A percentile compares a stretch with the other conserved stretches of the same genome.
These are phyloP conservation scores for Camellia japonica DNA, from an alignment of 148 eudicot genomes.

Conservation along the genomic window DNA sequence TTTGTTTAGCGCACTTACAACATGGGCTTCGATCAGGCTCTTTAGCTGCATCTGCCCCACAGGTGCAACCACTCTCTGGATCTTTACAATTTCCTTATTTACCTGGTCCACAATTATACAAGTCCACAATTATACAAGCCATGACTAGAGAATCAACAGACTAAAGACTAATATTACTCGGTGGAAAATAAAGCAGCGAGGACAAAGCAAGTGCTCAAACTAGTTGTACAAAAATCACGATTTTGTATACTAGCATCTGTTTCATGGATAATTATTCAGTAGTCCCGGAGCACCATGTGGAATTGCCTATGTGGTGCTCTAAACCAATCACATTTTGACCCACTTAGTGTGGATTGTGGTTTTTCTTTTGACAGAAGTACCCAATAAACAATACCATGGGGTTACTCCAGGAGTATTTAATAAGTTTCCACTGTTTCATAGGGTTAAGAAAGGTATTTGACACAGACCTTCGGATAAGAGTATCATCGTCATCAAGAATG, in stretches of 20 bases:
- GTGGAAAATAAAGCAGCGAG: not conserved
- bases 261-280: not conserved
- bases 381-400: too few species aligned
- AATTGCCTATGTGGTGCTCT: too few species aligned
- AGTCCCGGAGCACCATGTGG: too few species aligned
- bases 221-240: not conserved
- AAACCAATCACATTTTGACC: too few species aligned
- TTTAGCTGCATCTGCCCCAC: conserved; percentile 97
- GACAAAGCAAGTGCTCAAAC: not conserved
- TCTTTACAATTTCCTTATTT: conserved; percentile 95
- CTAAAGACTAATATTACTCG: not conserved
- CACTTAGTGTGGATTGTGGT: too few species aligned
- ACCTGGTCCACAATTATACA: conserved; percentile 41
- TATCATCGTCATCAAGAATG: conserved; percentile 89
- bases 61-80: conserved; percentile 97
- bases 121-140: too few species aligned
- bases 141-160: not conserved
- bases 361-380: too few species aligned
- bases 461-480: conserved; percentile 82
- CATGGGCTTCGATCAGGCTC: conserved; percentile 89
- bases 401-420: not conserved
- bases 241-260: not conserved
- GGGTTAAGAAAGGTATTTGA: not conserved
- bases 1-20: conserved; percentile 59
- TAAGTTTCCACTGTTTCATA: not conserved